A percentile compares a stretch with the other conserved stretches of the same genome.
Evolutionary conservation across 1,139 yeast genomes (phyloP).

Genomic region (Groenewaldozyma auringiensis): DNA sequence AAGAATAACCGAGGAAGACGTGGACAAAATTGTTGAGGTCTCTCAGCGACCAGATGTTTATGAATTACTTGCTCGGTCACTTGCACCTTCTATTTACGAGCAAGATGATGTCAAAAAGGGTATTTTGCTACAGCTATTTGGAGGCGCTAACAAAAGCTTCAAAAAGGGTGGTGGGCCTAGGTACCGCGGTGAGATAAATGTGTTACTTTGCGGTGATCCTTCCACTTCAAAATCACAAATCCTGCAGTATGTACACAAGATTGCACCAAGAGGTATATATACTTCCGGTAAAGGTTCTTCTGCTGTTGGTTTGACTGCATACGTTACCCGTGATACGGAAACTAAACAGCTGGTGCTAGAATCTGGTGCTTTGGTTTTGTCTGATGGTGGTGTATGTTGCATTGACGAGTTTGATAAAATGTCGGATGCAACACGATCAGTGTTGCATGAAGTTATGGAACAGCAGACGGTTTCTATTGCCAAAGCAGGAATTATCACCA

Average conservation of each 20-base stretch:
- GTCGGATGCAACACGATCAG: slow-evolving; percentile 92
- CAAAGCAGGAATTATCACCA: slow-evolving; percentile 95
- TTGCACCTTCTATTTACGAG: slow-evolving; percentile 94
- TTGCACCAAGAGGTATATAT: slow-evolving; percentile 95
- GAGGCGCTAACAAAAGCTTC: slow-evolving; percentile 88
- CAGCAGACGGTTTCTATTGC: slow-evolving; percentile 98
- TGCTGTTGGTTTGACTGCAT: slow-evolving; percentile 97
- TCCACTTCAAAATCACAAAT: slow-evolving; percentile 95
- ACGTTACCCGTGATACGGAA: slow-evolving; percentile 88
- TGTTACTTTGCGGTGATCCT: slow-evolving; percentile 93
- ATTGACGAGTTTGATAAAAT: slow-evolving; percentile 98
- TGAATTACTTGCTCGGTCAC: slow-evolving; percentile 79
- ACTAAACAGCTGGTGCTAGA: slow-evolving; percentile 89
- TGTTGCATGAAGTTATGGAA: slow-evolving; percentile 97
- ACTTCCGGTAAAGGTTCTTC: slow-evolving; percentile 99
- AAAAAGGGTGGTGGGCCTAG: slow-evolving; percentile 74
- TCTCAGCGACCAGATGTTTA: slow-evolving; percentile 71
- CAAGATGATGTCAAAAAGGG: slow-evolving; percentile 97
- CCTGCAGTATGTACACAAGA: slow-evolving; percentile 88
- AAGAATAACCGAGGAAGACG: slow-evolving; percentile 59
- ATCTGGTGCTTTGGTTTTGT: slow-evolving; percentile 90
- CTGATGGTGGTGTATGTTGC: slow-evolving; percentile 98
- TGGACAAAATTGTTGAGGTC: slow-evolving; percentile 51
- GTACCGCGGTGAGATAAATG: slow-evolving; percentile 91
- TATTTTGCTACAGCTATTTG: slow-evolving; percentile 80